These are phyloP conservation scores for Chlamydomonas eustigma DNA, from an alignment of 139 green algal genomes.

Conservation along the genomic window DNA sequence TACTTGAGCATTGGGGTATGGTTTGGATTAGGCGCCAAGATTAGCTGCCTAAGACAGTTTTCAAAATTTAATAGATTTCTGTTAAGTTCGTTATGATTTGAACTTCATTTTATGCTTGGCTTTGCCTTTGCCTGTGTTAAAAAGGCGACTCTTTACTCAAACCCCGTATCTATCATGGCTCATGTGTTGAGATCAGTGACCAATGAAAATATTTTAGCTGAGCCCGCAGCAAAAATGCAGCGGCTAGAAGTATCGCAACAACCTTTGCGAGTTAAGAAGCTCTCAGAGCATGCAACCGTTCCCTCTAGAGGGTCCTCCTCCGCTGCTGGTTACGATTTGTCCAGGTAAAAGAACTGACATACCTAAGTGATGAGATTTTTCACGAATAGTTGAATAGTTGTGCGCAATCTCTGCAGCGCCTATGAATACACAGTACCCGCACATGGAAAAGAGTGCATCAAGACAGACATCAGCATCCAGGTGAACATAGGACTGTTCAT, in stretches of 20 bases:
- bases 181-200: neutral
- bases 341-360: too few relatives aligned
- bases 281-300: slow-evolving; percentile 73
- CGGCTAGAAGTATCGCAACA: neutral
- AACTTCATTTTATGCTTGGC: too few relatives aligned
- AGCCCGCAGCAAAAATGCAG: neutral
- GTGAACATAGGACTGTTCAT: too few relatives aligned
- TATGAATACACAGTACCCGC: slow-evolving; percentile 81
- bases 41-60: too few relatives aligned
- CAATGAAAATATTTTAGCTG: neutral
- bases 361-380: too few relatives aligned
- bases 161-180: neutral
- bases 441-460: slow-evolving; percentile 75
- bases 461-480: slow-evolving; percentile 84
- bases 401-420: slow-evolving; percentile 53
- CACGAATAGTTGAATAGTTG: too few relatives aligned
- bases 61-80: too few relatives aligned
- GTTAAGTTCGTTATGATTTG: too few relatives aligned
- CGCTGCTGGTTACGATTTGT: slow-evolving; percentile 93
- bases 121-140: too few relatives aligned
- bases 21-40: too few relatives aligned
- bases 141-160: too few relatives aligned
- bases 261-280: slow-evolving; percentile 77
- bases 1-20: too few relatives aligned
- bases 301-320: slow-evolving; percentile 74